Conservation (phyloP, 352 stramenopile genomes). For the Phytopythium boreale region DNA sequence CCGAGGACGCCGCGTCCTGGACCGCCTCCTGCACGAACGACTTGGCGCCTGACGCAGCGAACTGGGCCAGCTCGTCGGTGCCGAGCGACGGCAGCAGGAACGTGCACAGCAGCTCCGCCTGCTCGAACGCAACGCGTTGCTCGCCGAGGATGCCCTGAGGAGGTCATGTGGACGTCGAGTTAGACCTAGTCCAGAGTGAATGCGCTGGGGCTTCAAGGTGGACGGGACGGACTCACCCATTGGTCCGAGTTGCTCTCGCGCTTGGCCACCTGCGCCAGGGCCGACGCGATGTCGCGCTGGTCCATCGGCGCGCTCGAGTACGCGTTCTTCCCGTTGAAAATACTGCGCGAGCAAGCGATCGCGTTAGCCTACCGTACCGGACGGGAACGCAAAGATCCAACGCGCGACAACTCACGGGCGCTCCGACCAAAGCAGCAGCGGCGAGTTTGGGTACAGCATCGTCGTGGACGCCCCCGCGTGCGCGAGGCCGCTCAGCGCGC, state of each 20-base stretch:
- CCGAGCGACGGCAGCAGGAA: slow-evolving; percentile 46
- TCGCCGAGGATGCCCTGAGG: slow-evolving; percentile 36
- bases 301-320: slow-evolving; percentile 52
- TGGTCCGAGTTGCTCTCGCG: slow-evolving; percentile 28
- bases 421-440: slow-evolving; percentile 65
- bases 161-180: background rate
- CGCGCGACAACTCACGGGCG: slow-evolving; percentile 38
- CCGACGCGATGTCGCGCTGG: slow-evolving; percentile 28
- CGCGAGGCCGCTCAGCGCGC: slow-evolving; percentile 23
- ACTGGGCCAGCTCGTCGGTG: slow-evolving; percentile 38
- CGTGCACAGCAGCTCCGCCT: slow-evolving; percentile 53
- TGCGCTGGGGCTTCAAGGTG: background rate
- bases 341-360: slow-evolving; percentile 19
- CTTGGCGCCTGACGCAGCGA: slow-evolving; percentile 15
- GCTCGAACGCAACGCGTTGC: slow-evolving; percentile 7
- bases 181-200: too few species aligned
- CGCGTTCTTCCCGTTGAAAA: slow-evolving; percentile 35
- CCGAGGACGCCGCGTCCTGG: slow-evolving; percentile 43
- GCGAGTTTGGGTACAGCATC: slow-evolving; percentile 47
- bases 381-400: slow-evolving; percentile 3
- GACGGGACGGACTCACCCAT: slow-evolving; percentile 39
- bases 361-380: background rate
- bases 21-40: slow-evolving; percentile 55
- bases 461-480: slow-evolving; percentile 11
- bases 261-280: slow-evolving; percentile 24